Percentiles rank a stretch among this genome's conserved stretches.
Evolutionary conservation across 192 early-diverging fungal species (phyloP).

Genomic region (Spizellomyces punctatus): DNA sequence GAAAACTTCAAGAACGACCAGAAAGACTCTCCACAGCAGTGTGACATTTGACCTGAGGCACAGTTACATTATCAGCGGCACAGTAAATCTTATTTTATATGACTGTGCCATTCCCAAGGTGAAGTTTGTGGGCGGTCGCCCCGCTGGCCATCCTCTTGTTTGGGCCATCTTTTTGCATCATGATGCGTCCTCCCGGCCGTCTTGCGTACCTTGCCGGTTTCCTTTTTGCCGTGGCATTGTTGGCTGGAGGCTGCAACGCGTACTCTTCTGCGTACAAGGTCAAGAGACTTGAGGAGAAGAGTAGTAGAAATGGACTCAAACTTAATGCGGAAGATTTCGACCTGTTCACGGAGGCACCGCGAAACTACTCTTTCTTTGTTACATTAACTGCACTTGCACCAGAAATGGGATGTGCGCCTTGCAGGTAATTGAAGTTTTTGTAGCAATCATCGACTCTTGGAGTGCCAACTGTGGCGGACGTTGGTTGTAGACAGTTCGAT

Average conservation of each 20-base stretch:
- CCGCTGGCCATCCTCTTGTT: too few relatives aligned
- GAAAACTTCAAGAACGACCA: too few relatives aligned
- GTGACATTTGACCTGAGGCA: too few relatives aligned
- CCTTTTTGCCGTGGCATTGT: too few relatives aligned
- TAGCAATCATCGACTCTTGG: neutral
- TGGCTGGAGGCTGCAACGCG: neutral
- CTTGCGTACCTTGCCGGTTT: too few relatives aligned
- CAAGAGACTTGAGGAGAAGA: slow-evolving; percentile 17
- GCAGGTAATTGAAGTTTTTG: slow-evolving; percentile 56
- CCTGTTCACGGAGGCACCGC: slow-evolving; percentile 56
- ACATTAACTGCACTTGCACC: slow-evolving; percentile 67
- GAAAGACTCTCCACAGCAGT: too few relatives aligned
- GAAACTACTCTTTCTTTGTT: slow-evolving; percentile 71
- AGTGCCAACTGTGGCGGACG: neutral
- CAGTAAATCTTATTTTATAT: too few relatives aligned
- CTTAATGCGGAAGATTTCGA: slow-evolving; percentile 62
- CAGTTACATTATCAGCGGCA: too few relatives aligned
- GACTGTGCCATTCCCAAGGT: too few relatives aligned
- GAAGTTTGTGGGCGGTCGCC: too few relatives aligned
- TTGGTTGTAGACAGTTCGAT: slow-evolving; percentile 62
- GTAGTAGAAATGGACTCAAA: slow-evolving; percentile 39
- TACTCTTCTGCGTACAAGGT: slow-evolving; percentile 11
- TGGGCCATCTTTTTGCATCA: too few relatives aligned
- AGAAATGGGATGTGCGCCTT: slow-evolving; percentile 70
- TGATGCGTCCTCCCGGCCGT: too few relatives aligned